Percentiles rank a stretch among this genome's conserved stretches.
phyloP scores from a whole-genome alignment of 108 stramenopile genomes.

The Stephanodiscus minutulus region DNA sequence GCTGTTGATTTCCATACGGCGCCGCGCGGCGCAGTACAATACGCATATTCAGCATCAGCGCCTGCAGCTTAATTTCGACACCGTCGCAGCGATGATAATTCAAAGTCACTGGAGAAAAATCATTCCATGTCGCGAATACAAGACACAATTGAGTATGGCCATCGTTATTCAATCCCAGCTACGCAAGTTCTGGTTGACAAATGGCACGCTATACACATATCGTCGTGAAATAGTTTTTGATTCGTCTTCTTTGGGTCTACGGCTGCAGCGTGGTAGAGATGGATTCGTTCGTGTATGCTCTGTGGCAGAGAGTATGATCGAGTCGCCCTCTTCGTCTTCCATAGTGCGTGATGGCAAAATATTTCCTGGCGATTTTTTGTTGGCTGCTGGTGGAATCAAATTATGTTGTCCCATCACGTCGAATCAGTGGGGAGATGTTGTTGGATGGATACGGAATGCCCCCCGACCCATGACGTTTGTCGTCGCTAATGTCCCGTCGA shows the following conservation, averaged over 20 bases:
- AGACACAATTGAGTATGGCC: conserved; percentile 3
- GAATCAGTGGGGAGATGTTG: not conserved
- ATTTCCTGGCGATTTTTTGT: not conserved
- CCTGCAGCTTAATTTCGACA: not conserved
- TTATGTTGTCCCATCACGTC: not conserved
- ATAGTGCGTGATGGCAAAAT: not conserved
- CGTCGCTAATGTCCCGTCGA: not conserved
- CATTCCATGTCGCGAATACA: not conserved
- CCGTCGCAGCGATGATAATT: not conserved
- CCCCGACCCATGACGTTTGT: not conserved
- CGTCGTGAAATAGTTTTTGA: not conserved
- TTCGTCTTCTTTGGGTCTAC: conserved; percentile 4
- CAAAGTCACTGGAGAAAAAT: conserved; percentile 3
- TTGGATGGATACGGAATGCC: not conserved
- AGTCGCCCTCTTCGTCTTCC: not conserved
- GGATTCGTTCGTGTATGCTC: conserved; percentile 3
- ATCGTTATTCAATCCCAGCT: conserved; percentile 11
- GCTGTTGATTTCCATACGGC: not conserved
- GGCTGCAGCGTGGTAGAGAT: not conserved
- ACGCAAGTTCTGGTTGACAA: conserved; percentile 7
- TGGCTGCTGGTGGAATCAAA: not conserved
- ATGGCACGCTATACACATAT: conserved; percentile 7
- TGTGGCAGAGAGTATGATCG: not conserved
- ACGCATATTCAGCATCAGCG: not conserved
- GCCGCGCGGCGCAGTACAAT: not conserved